Conservation (phyloP, 495 filamentous ascomycete species). For the Extremus antarcticus region DNA sequence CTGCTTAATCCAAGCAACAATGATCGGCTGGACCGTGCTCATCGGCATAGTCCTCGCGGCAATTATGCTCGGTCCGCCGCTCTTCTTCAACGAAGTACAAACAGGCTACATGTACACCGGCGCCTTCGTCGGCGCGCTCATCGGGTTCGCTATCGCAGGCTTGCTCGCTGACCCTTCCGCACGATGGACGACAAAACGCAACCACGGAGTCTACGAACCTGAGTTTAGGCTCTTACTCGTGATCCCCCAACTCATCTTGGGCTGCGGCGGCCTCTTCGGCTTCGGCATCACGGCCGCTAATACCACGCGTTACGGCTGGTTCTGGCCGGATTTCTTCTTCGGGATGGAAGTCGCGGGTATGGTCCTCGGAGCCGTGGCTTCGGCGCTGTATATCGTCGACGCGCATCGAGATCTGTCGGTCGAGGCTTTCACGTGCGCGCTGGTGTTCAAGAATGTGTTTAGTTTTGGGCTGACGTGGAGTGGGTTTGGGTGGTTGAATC, state of each 20-base stretch:
- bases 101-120: constrained; percentile 84
- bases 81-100: constrained; percentile 70
- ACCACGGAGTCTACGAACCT: constrained; percentile 77
- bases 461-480: constrained; percentile 73
- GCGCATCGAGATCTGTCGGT: constrained; percentile 85
- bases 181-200: constrained; percentile 56
- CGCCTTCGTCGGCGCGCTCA: constrained; percentile 70
- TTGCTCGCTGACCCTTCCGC: constrained; percentile 62
- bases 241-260: constrained; percentile 66
- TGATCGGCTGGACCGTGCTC: constrained; percentile 93
- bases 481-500: constrained; percentile 69
- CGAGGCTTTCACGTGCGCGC: constrained; percentile 80
- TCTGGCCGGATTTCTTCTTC: constrained; percentile 69
- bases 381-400: constrained; percentile 86
- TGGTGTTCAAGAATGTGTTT: constrained; percentile 92
- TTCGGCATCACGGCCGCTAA: constrained; percentile 63
- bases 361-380: constrained; percentile 80
- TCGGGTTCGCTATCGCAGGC: constrained; percentile 70
- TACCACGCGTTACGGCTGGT: constrained; percentile 51
- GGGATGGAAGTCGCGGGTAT: constrained; percentile 59
- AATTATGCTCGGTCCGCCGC: constrained; percentile 68
- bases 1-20: constrained; percentile 76
- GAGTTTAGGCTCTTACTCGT: constrained; percentile 81
- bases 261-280: constrained; percentile 69
- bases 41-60: constrained; percentile 79